Conservation (phyloP, 164 flowering plant genomes). For the Platanus orientalis region DNA sequence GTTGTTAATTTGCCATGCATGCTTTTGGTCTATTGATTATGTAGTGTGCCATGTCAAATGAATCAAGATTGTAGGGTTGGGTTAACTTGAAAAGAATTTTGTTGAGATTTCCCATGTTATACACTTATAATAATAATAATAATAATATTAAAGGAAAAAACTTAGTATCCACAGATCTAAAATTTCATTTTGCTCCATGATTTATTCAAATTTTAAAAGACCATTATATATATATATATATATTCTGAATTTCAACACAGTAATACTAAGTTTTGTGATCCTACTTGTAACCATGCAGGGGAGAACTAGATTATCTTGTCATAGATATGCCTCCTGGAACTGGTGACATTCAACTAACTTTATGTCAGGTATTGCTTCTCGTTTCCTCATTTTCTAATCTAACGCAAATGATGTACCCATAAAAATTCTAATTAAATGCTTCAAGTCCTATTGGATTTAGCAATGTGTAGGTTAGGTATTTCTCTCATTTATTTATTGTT, state of each 20-base stretch:
- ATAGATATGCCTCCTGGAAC: conserved; percentile 99
- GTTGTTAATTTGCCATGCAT: no score
- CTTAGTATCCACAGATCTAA: no score
- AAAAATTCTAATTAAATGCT: not conserved
- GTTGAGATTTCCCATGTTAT: no score
- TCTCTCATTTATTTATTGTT: not conserved
- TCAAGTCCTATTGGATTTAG: not conserved
- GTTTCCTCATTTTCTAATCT: conserved; percentile 2
- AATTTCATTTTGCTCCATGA: not conserved
- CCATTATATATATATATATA: not conserved
- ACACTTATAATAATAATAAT: no score
- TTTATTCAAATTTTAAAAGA: no score
- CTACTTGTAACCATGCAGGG: conserved; percentile 51
- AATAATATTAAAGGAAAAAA: no score
- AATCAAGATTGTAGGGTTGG: no score
- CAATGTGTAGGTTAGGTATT: not conserved
- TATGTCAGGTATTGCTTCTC: conserved; percentile 72
- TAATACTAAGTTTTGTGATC: conserved; percentile 5
- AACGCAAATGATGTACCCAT: not conserved
- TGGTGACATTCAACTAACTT: conserved; percentile 95
- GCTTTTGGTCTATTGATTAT: no score
- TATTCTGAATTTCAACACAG: not conserved
- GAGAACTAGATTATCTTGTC: conserved; percentile 94
- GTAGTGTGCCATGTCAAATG: no score
- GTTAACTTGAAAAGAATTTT: no score